These are phyloP conservation scores for Calocera viscosa DNA, from an alignment of 768 basidiomycete genomes.

Conservation along the genomic window DNA sequence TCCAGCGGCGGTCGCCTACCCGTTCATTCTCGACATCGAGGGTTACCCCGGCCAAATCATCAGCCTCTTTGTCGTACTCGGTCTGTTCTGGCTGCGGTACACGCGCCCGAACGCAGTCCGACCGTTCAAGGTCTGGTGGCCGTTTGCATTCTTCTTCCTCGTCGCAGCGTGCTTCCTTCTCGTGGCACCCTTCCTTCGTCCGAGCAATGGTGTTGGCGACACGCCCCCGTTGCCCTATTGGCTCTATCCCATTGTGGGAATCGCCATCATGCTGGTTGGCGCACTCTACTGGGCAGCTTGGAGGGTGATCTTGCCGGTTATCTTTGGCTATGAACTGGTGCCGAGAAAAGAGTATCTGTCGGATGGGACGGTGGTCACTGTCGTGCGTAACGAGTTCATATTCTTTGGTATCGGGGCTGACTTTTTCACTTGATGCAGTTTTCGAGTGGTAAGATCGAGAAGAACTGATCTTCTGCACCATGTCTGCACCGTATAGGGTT, in stretches of 20 bases:
- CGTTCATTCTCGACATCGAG: constrained; percentile 48
- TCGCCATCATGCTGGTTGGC: constrained; percentile 34
- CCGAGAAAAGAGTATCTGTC: constrained; percentile 37
- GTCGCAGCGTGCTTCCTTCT: constrained; percentile 41
- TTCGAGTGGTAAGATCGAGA: too few relatives aligned
- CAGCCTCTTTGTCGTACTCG: constrained; percentile 43
- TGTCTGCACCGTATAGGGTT: too few relatives aligned
- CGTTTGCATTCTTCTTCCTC: constrained; percentile 44
- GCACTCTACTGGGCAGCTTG: constrained; percentile 45
- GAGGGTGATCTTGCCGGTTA: constrained; percentile 38
- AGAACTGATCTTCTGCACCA: too few relatives aligned
- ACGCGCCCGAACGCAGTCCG: constrained; percentile 35
- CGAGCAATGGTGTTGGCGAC: constrained; percentile 44
- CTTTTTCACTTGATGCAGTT: too few relatives aligned
- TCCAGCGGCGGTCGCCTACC: constrained; percentile 42
- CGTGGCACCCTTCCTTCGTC: constrained; percentile 43
- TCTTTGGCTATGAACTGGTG: constrained; percentile 39
- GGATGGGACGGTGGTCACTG: constrained; percentile 44
- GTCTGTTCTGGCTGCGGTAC: constrained; percentile 46
- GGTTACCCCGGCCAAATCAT: constrained; percentile 46
- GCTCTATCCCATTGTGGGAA: constrained; percentile 25
- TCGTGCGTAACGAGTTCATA: constrained; percentile 27
- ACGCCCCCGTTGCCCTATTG: constrained; percentile 51
- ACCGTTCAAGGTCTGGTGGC: constrained; percentile 53
- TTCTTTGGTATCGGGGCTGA: too few relatives aligned